Evolutionary conservation across 306 rosid species (phyloP).

Genomic region (Acacia confusa): DNA sequence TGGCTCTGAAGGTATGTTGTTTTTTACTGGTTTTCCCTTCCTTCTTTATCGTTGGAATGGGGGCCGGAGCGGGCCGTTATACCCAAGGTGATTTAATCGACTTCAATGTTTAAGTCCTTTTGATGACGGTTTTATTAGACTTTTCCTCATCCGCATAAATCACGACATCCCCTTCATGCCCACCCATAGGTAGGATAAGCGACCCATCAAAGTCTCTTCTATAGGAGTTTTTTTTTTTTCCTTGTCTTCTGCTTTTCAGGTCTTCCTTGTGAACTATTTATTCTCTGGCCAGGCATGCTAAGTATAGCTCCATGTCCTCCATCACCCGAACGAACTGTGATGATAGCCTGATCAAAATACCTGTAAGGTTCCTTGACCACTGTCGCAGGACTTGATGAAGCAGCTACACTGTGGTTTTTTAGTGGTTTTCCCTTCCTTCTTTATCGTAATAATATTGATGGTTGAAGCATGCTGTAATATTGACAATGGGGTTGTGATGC

Average conservation of each 20-base stretch:
- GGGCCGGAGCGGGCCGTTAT: no score
- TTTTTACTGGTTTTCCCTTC: neutral
- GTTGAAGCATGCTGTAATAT: neutral
- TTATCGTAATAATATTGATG: neutral
- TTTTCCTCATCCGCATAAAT: conserved; percentile 72
- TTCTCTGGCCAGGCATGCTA: conserved; percentile 41
- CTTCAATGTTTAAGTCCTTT: no score
- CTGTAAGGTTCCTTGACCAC: conserved; percentile 75
- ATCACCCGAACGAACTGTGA: conserved; percentile 87
- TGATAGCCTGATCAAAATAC: conserved; percentile 75
- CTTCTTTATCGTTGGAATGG: neutral
- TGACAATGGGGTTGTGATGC: neutral
- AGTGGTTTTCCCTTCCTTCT: neutral
- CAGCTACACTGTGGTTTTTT: neutral
- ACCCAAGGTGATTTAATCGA: no score
- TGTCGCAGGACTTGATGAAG: conserved; percentile 13
- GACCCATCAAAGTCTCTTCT: conserved; percentile 89
- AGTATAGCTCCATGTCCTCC: conserved; percentile 88
- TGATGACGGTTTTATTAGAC: no score
- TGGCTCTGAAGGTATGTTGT: no score
- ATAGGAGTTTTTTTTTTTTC: conserved; percentile 50
- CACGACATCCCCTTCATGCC: conserved; percentile 93
- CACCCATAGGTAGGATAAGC: conserved; percentile 73
- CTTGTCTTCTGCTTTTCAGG: conserved; percentile 45
- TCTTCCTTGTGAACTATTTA: conserved; percentile 37